Percentiles rank a stretch among this genome's conserved stretches.
Evolutionary conservation across 2,329 filamentous ascomycete species (phyloP).

Genomic region (Akanthomyces lecanii): DNA sequence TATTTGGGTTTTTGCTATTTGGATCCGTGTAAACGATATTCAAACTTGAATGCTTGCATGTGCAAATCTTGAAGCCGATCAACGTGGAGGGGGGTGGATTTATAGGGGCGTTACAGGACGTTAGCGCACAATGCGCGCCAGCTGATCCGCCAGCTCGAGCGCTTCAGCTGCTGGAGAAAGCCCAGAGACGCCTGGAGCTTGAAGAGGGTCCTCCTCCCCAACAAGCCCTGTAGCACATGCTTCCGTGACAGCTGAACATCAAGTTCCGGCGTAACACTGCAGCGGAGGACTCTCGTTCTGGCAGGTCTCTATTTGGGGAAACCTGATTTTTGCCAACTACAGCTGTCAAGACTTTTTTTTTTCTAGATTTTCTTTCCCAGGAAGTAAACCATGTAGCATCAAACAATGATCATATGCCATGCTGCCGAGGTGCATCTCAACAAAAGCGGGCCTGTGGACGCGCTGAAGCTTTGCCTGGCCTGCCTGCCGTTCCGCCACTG

Average conservation of each 20-base stretch:
- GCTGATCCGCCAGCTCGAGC: background rate
- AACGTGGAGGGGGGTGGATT: too few relatives aligned
- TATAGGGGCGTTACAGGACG: too few relatives aligned
- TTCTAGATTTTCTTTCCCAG: background rate
- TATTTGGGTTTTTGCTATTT: too few relatives aligned
- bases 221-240: background rate
- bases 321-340: too few relatives aligned
- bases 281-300: background rate
- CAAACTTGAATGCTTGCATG: too few relatives aligned
- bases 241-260: background rate
- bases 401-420: background rate
- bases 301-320: background rate
- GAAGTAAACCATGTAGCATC: too few relatives aligned
- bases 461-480: background rate
- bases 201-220: background rate
- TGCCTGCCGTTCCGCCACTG: background rate
- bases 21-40: too few relatives aligned
- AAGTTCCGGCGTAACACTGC: background rate
- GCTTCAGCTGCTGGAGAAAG: background rate
- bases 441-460: background rate
- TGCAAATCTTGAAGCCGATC: too few relatives aligned
- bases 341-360: too few relatives aligned
- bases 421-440: slow-evolving; percentile 8
- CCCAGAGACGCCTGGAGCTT: background rate
- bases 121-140: too few relatives aligned